Percentiles rank a stretch among this genome's conserved stretches.
Evolutionary conservation across 139 green algal genomes (phyloP).

Genomic region (Chlorella ohadii): DNA sequence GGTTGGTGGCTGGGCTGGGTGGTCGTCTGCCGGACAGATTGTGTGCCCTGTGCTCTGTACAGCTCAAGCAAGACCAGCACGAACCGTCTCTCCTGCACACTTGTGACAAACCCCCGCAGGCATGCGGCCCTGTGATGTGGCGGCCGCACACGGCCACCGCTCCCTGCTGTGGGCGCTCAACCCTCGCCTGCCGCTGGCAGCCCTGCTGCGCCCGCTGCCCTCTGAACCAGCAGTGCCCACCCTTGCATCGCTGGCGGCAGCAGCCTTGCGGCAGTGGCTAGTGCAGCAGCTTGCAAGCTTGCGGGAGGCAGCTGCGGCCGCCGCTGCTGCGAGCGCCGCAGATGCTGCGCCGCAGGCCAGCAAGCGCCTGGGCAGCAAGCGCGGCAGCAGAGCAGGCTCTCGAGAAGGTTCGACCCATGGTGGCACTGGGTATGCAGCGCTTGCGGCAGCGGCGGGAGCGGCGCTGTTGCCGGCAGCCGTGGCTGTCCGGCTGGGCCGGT

Average conservation of each 20-base stretch:
- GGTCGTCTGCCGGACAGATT: too few relatives aligned
- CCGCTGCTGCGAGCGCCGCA: not conserved
- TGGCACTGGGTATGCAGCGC: not conserved
- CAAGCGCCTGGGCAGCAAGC: not conserved
- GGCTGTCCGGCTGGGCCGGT: not conserved
- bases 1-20: too few relatives aligned
- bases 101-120: conserved; percentile 3
- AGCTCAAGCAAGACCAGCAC: too few relatives aligned
- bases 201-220: not conserved
- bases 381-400: not conserved
- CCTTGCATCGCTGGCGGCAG: not conserved
- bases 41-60: too few relatives aligned
- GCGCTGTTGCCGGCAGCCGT: not conserved
- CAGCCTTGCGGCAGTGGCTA: not conserved
- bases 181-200: conserved; percentile 16
- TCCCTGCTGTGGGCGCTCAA: conserved; percentile 27
- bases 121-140: conserved; percentile 3
- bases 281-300: not conserved
- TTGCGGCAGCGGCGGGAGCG: not conserved
- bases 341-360: not conserved
- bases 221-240: not conserved
- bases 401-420: not conserved
- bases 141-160: not conserved
- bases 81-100: too few relatives aligned
- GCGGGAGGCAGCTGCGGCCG: not conserved